Base-by-base conservation (phyloP, 805 yeast genomes). In the Cyberlindnera bimundalis region DNA sequence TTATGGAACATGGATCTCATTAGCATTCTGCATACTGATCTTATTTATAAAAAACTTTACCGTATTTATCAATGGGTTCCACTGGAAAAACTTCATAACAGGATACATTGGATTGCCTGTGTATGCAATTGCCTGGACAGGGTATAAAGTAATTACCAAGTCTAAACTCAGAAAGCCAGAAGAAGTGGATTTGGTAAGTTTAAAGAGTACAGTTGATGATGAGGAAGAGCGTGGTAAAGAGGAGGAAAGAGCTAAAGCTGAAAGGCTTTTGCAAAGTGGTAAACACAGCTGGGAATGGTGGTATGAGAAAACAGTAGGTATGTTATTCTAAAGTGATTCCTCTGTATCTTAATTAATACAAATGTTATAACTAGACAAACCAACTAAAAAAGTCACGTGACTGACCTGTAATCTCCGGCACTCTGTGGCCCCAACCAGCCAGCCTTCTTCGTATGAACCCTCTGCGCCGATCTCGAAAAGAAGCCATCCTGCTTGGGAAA, bases 31-130 rank as follows among this genome's bases (percentile, higher is more conserved):
- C 85, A 2, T 81, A 70, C 51, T 82, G 36, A 67, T 84, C 44
- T 68, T 79, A 6, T 51, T 84, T 27, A 73, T 79, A 56, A 84
- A 84, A 61, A 80, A 80, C 49, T 82, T 81, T 60, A 78, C 85
- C 1, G 88, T 76, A 2, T 84, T 84, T 66, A 65, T 84, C 47
- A 76, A 76, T 34, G 61, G 56, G 16, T 79, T 83, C 57, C 72
- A 74, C 45, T 79, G 79, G 63, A 74, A 77, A 59, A 67, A 67
- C 16, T 84, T 84, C 57, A 80, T 84, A 52, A 81, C 90, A 23
- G 87, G 88, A 33, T 84, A 84, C 61, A 79, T 84, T 52, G 33
- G 33, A n/a, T 14, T 45, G 15, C 87, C 87, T 26, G 79, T 82
- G 10, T 84, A 71, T 52, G 29, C 79, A 26, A 64, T 76, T 35